A percentile compares a stretch with the other conserved stretches of the same genome.
These are phyloP conservation scores for Leishmania guyanensis DNA, from an alignment of 208 protist species.

Conservation along the genomic window DNA sequence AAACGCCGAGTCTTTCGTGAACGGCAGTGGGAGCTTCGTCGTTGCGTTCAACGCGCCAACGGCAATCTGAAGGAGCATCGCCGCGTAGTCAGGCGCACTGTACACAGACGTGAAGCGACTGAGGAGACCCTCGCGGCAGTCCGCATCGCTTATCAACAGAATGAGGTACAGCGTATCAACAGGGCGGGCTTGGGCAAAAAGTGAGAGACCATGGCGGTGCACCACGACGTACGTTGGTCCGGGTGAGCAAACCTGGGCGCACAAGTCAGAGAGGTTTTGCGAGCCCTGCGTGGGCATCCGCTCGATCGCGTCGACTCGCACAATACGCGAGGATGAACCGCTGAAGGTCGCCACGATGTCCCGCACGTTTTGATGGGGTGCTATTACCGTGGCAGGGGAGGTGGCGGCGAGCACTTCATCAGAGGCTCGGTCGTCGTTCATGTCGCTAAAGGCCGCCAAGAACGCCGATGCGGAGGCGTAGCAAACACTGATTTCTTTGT, in stretches of 20 bases:
- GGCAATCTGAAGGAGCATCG: conserved; percentile 91
- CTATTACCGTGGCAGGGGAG: conserved; percentile 57
- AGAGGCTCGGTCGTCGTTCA: conserved; percentile 33
- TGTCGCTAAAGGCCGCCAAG: conserved; percentile 47
- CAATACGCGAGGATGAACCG: conserved; percentile 48
- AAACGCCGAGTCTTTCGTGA: conserved; percentile 11
- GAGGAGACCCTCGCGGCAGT: conserved; percentile 65
- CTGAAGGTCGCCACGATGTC: conserved; percentile 75
- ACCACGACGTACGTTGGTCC: conserved; percentile 67
- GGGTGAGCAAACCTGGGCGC: conserved; percentile 62
- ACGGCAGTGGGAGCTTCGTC: conserved; percentile 6
- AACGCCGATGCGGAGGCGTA: conserved; percentile 56
- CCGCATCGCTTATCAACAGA: conserved; percentile 42
- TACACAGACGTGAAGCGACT: conserved; percentile 75
- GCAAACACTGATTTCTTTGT: conserved; percentile 68
- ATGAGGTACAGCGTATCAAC: conserved; percentile 89
- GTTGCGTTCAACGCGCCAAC: conserved; percentile 35
- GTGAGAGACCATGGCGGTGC: conserved; percentile 79
- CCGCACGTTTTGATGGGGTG: conserved; percentile 64
- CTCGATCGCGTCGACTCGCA: conserved; percentile 82
- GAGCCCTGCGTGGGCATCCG: conserved; percentile 33
- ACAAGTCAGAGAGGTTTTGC: conserved; percentile 67
- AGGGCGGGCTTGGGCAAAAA: conserved; percentile 76
- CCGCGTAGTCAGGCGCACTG: conserved; percentile 71
- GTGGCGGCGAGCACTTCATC: conserved; percentile 66